phyloP scores from a whole-genome alignment of 164 flowering plant species.

The Aristolochia californica region DNA sequence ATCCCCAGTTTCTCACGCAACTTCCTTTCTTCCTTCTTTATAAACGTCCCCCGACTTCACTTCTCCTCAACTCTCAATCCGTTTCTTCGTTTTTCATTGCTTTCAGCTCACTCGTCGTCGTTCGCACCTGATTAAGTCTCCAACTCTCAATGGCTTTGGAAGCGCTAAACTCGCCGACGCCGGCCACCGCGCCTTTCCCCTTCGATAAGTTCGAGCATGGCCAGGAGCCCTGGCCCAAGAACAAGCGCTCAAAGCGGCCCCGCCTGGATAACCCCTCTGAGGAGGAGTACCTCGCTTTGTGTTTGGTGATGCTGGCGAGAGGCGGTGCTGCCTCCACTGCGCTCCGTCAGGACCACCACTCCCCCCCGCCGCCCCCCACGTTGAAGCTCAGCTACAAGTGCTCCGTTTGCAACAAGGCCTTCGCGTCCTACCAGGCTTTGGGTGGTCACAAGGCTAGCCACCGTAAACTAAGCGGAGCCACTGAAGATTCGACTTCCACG shows the following conservation, averaged over 20 bases:
- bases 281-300: constrained; percentile 55
- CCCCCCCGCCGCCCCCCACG: constrained; percentile 9
- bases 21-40: constrained; percentile 22
- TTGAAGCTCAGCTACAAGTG: constrained; percentile 36
- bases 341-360: neutral
- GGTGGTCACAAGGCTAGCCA: constrained; percentile 95
- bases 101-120: too few species aligned
- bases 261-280: constrained; percentile 21
- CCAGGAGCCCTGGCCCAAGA: constrained; percentile 38
- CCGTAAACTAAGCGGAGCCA: constrained; percentile 32
- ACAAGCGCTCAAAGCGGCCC: constrained; percentile 46
- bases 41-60: constrained; percentile 1
- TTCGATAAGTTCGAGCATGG: constrained; percentile 9
- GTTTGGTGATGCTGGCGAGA: constrained; percentile 57
- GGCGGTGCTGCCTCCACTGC: constrained; percentile 12
- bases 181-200: constrained; percentile 12
- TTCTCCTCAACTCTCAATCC: constrained; percentile 5
- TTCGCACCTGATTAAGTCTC: too few species aligned
- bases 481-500: constrained; percentile 10
- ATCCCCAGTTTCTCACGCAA: constrained; percentile 25
- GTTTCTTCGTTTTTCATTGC: too few species aligned
- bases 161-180: constrained; percentile 33
- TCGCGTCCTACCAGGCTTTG: constrained; percentile 71
- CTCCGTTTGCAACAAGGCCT: constrained; percentile 53
- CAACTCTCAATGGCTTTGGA: constrained; percentile 43